These are phyloP conservation scores for Globisporangium megalacanthum DNA, from an alignment of 352 stramenopile species.

Conservation along the genomic window DNA sequence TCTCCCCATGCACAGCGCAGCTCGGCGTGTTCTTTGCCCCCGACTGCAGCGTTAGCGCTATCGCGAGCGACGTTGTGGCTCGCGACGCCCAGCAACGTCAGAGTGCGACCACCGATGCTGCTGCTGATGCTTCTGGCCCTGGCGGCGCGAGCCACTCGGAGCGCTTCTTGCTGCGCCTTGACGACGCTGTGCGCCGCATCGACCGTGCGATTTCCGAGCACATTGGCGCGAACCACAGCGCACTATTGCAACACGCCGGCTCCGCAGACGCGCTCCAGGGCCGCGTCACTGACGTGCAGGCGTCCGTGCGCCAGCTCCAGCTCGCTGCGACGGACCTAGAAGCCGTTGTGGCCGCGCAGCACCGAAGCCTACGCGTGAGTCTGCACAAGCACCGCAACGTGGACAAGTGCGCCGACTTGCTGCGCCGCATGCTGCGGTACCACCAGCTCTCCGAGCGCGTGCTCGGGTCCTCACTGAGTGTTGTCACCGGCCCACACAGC, in stretches of 20 bases:
- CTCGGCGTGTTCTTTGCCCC: conserved; percentile 65
- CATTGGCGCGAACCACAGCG: conserved; percentile 67
- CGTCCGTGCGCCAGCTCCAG: conserved; percentile 61
- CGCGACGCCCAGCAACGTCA: conserved; percentile 36
- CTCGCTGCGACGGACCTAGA: conserved; percentile 58
- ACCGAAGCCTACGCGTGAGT: conserved; percentile 44
- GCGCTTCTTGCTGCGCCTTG: conserved; percentile 65
- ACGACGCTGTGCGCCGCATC: conserved; percentile 61
- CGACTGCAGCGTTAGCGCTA: conserved; percentile 71
- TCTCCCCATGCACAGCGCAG: conserved; percentile 32
- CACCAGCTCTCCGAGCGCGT: conserved; percentile 64
- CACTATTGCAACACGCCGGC: conserved; percentile 63
- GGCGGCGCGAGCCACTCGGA: conserved; percentile 52
- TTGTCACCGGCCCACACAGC: conserved; percentile 9
- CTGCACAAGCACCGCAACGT: conserved; percentile 80
- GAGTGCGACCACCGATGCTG: conserved; percentile 7
- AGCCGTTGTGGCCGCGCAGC: conserved; percentile 41
- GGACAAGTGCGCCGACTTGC: conserved; percentile 64
- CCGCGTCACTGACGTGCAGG: conserved; percentile 51
- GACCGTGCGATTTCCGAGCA: conserved; percentile 77
- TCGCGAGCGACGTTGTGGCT: conserved; percentile 72
- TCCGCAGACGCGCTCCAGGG: conserved; percentile 72
- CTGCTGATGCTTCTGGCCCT: conserved; percentile 6
- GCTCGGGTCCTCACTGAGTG: conserved; percentile 30
- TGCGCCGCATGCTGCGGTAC: conserved; percentile 70